A percentile compares a stretch with the other conserved stretches of the same genome.
Evolutionary conservation across 129 eudicot genomes (phyloP).

Genomic region (Apium graveolens): DNA sequence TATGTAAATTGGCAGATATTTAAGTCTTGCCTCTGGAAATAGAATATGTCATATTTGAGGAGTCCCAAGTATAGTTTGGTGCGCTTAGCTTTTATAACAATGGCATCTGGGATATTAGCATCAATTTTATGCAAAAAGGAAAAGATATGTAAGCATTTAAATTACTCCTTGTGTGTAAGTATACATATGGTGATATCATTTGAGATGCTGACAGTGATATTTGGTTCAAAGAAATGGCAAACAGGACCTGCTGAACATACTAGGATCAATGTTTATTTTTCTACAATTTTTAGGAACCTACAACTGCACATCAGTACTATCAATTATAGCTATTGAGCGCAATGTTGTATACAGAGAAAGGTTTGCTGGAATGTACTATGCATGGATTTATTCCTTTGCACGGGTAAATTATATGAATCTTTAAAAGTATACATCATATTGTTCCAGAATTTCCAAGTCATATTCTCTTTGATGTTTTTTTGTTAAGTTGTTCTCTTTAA

Average conservation of each 20-base stretch:
- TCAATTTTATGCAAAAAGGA: conserved; percentile 20
- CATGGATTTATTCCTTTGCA: conserved; percentile 8
- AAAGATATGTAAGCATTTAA: conserved; percentile 12
- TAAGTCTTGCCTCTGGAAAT: conserved; percentile 27
- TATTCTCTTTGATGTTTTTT: too few relatives aligned
- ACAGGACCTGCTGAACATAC: conserved; percentile 18
- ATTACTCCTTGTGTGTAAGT: neutral
- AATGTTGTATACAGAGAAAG: conserved; percentile 14
- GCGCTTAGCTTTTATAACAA: neutral
- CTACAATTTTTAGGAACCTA: conserved; percentile 16
- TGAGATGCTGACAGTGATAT: neutral
- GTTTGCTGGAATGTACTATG: conserved; percentile 20
- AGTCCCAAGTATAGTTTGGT: conserved; percentile 12
- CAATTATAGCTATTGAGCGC: conserved; percentile 10
- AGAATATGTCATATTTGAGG: conserved; percentile 25
- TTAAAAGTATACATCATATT: neutral
- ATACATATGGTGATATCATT: neutral
- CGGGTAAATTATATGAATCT: conserved; percentile 1
- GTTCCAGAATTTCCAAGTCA: too few relatives aligned
- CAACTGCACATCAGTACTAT: conserved; percentile 9
- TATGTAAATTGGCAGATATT: too few relatives aligned
- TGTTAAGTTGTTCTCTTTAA: too few relatives aligned
- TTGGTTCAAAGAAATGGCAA: conserved; percentile 7
- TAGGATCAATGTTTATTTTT: conserved; percentile 12
- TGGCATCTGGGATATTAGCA: conserved; percentile 16